phyloP scores from a whole-genome alignment of 805 yeast genomes.

The Ogataea polymorpha region DNA sequence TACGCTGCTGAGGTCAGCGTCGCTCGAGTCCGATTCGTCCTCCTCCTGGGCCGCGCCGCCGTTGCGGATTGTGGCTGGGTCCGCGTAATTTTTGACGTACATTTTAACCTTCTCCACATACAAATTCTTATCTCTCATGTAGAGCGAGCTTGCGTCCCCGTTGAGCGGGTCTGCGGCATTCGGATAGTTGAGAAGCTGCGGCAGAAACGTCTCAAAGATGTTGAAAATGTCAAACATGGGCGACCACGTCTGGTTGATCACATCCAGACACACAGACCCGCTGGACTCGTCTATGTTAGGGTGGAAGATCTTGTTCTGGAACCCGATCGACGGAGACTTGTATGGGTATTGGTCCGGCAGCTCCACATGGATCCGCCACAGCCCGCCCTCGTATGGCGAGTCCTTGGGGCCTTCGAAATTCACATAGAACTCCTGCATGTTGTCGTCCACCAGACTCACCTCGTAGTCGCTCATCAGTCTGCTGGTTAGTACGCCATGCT shows the following conservation, averaged over 20 bases:
- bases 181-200: constrained; percentile 87
- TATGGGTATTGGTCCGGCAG: constrained; percentile 94
- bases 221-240: constrained; percentile 93
- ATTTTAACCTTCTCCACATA: constrained; percentile 70
- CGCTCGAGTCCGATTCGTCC: constrained; percentile 24
- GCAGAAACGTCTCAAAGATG: constrained; percentile 88
- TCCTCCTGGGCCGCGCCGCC: constrained; percentile 26
- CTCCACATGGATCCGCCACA: constrained; percentile 89
- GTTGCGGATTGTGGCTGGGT: constrained; percentile 31
- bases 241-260: constrained; percentile 96
- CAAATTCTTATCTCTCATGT: constrained; percentile 61
- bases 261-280: constrained; percentile 94
- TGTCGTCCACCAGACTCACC: constrained; percentile 77
- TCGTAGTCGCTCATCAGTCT: constrained; percentile 89
- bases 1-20: constrained; percentile 29
- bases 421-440: constrained; percentile 82
- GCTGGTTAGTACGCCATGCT: constrained; percentile 7
- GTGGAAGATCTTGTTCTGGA: constrained; percentile 85
- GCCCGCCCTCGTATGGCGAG: constrained; percentile 86
- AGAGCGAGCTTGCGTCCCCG: constrained; percentile 80
- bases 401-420: constrained; percentile 82
- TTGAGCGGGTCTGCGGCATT: constrained; percentile 93
- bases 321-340: constrained; percentile 94
- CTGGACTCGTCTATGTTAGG: constrained; percentile 91
- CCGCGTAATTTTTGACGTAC: constrained; percentile 72